Percentiles rank a stretch among this genome's conserved stretches.
Evolutionary conservation across 345 rosid genomes (phyloP).

Genomic region (Tarenaya hassleriana): DNA sequence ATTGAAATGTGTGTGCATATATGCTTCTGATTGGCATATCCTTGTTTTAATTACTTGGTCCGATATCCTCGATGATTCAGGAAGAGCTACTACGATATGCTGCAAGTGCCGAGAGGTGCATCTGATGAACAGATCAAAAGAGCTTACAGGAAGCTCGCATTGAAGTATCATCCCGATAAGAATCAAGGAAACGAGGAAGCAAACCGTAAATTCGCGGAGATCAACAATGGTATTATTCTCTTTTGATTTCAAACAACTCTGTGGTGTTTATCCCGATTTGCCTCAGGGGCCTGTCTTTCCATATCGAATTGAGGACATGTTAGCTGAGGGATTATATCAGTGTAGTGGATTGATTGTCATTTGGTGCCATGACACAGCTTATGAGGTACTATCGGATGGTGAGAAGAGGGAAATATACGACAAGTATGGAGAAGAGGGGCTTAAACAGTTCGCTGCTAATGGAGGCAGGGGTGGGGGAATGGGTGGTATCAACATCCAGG

Average conservation of each 20-base stretch:
- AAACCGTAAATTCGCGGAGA: slow-evolving; percentile 76
- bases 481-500: slow-evolving; percentile 30
- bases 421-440: slow-evolving; percentile 91
- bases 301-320: too few relatives aligned
- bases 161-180: slow-evolving; percentile 99
- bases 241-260: too few relatives aligned
- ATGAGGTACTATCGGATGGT: slow-evolving; percentile 87
- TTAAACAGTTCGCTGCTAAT: slow-evolving; percentile 83
- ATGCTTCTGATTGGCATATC: neutral
- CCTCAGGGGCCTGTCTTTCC: too few relatives aligned
- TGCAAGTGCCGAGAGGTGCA: slow-evolving; percentile 90
- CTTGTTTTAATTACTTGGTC: too few relatives aligned
- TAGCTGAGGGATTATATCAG: too few relatives aligned
- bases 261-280: too few relatives aligned
- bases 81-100: slow-evolving; percentile 84
- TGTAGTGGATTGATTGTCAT: neutral
- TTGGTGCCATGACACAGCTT: slow-evolving; percentile 47
- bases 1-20: neutral
- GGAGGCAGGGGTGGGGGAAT: slow-evolving; percentile 74
- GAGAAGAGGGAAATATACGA: slow-evolving; percentile 87
- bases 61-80: slow-evolving; percentile 32
- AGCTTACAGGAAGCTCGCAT: slow-evolving; percentile 92
- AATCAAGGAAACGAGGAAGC: slow-evolving; percentile 95
- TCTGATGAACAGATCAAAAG: slow-evolving; percentile 97
- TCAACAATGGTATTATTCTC: slow-evolving; percentile 58